Evolutionary conservation across 2,329 filamentous ascomycete genomes (phyloP), one percentile per base, ranked within the genome.

Genomic region (Simplicillium aogashimaense): DNA sequence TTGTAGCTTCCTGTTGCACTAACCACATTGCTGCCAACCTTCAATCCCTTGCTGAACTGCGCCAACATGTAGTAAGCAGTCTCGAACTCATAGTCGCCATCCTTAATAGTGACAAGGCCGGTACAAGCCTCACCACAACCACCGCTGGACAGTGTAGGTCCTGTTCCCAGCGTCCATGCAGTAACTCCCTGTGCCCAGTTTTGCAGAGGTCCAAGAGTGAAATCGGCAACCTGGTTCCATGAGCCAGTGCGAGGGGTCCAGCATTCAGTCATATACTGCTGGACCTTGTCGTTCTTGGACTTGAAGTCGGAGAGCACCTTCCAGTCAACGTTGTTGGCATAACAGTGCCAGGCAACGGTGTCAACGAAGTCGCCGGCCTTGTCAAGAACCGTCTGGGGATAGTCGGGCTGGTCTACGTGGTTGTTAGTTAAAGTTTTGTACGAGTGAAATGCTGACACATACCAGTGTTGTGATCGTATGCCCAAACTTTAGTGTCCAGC

Each of bases 71-170:
- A 72, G 53, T 72, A 73, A 40, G 69, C 67, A 2, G 66, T 59
- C 18, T 62, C 64, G 41, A 65, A 61, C 2, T 54, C 57, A 51
- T 72, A 73, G 3, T 57, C 59, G 16, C 54, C 57, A 13, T 57
- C 50, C 56, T 80, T 71, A 45, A 80, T 61, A 12, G 69, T 69
- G 37, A 76, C 72, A 7, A 79, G 62, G 9, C 76, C 76, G 2
- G 58, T 59, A 50, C 66, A 69, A 10, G 54, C 57, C 20, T 25
- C 6, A 9, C 40, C 47, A 47, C 65, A 70, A 13, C 58, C 59
- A 11, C 44, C 41, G 34, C 57, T 58, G 7, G 55, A 47, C 31
- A 67, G 55, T 45, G 64, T 60, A 7, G 66, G 66, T 0, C 65
- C 65, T 7, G 64, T 67, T 2, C 59, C 66, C 29, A 69, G 53